Base-by-base conservation (phyloP, 139 green algal genomes). In the Auxenochlorella pyrenoidosa region DNA sequence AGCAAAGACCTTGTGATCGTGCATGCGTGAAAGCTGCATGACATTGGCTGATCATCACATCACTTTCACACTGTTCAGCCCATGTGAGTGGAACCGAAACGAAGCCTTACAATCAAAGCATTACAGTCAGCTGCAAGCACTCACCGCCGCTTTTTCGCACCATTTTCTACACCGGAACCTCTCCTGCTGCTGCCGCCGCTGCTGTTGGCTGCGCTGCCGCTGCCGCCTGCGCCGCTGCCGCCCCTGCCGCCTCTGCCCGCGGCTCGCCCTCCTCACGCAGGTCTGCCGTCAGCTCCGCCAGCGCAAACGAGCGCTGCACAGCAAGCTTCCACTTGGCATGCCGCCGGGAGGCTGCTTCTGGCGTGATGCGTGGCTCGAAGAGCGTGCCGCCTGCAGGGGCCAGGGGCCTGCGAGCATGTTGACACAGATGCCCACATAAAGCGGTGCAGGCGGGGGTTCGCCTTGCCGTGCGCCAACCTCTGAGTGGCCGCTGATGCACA, bases 271-370 rank as follows among this genome's bases (percentile, higher is more conserved):
- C 80, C 1, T 72, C 63, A 16, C 77, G 40, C 60, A 85, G 80
- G 24, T 86, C 82, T 19, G 26, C 60, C 38, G 86, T 90, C 75
- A 96, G 86, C 19, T 95, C 92, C 12, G 93, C 92, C 63, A 96
- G 87, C 26, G 88, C 93, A 70, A 97, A 86, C 22, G 93, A 95
- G 10, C 91, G 86, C 76, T 93, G 54, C 51, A 98, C 93, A 2
- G 95, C 96, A 72, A 93, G 94, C 81, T 92, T 89, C 96, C 96
- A 98, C 51, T 88, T 90, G 13, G 15, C 70, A 75, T 94, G 96
- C 32, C 92, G 89, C 51, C 54, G 77, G 12, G 91, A 88, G 32
- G 86, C 84, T 22, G 79, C 89, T 10, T 90, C 93, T 12, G 30
- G 51, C 6, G 54, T 34, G n/a, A 88, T 63, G 8, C 81, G 60